Conservation (phyloP, 805 yeast genomes). For the Dipodascus albidus region DNA sequence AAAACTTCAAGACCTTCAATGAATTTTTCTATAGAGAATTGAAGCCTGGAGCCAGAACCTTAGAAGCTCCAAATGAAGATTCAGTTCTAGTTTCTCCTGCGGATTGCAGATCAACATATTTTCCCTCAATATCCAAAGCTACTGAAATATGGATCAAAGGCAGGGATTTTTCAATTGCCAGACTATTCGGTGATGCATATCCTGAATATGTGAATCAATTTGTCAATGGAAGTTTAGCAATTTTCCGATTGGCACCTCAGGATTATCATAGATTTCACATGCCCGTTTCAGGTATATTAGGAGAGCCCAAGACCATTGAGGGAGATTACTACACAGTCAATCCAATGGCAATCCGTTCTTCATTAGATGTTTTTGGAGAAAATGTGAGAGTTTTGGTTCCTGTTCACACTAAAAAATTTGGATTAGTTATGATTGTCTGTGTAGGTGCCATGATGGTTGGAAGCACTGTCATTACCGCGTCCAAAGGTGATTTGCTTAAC, state of each 20-base stretch:
- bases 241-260: conserved; percentile 90
- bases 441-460: conserved; percentile 99
- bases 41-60: conserved; percentile 56
- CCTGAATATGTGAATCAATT: conserved; percentile 28
- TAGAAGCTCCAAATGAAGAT: conserved; percentile 44
- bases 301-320: conserved; percentile 53
- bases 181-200: conserved; percentile 39
- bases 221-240: conserved; percentile 49
- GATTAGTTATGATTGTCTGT: conserved; percentile 63
- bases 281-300: conserved; percentile 69
- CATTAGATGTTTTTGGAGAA: conserved; percentile 86
- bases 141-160: conserved; percentile 87
- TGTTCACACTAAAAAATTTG: conserved; percentile 65
- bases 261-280: conserved; percentile 91
- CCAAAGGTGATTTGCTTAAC: conserved; percentile 43
- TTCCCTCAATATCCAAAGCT: conserved; percentile 46
- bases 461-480: conserved; percentile 60
- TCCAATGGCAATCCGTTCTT: conserved; percentile 91
- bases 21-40: conserved; percentile 79
- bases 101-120: conserved; percentile 75
- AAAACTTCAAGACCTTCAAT: conserved; percentile 59
- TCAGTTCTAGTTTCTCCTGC: conserved; percentile 65
- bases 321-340: conserved; percentile 95
- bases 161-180: conserved; percentile 51
- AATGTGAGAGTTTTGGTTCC: conserved; percentile 73